Percentiles rank a stretch among this genome's conserved stretches.
Evolutionary conservation across 768 basidiomycete species (phyloP).

Genomic region (Brasilioporus rufonigricans): DNA sequence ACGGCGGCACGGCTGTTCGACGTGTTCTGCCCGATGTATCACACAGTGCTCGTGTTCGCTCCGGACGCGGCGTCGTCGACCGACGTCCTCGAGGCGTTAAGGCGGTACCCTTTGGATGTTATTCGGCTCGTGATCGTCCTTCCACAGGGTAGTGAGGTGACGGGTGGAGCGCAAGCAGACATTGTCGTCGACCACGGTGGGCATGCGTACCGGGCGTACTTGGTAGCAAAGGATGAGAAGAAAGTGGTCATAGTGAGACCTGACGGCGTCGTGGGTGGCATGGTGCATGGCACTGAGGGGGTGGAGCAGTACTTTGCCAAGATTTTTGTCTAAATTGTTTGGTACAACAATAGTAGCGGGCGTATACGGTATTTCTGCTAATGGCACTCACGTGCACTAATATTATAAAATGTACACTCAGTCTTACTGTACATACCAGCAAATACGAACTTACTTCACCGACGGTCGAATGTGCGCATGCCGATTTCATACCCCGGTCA

Average conservation of each 20-base stretch:
- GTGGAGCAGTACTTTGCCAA: conserved; percentile 14
- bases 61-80: background rate
- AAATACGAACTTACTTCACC: too few relatives aligned
- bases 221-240: conserved; percentile 28
- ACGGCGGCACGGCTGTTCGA: conserved; percentile 20
- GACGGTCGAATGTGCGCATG: too few relatives aligned
- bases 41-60: conserved; percentile 32
- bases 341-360: too few relatives aligned
- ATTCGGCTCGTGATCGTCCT: conserved; percentile 15
- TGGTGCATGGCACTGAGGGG: conserved; percentile 22
- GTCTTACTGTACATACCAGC: too few relatives aligned
- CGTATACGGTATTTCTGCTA: too few relatives aligned
- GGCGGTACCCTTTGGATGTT: conserved; percentile 1
- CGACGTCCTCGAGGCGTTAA: conserved; percentile 10
- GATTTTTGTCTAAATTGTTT: conserved; percentile 9
- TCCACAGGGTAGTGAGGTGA: conserved; percentile 2
- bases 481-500: too few relatives aligned
- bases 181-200: conserved; percentile 38
- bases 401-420: too few relatives aligned
- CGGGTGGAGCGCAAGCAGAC: conserved; percentile 19
- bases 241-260: conserved; percentile 40
- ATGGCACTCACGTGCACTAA: too few relatives aligned
- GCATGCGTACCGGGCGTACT: conserved; percentile 41
- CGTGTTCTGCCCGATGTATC: conserved; percentile 20
- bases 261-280: conserved; percentile 42